Evolutionary conservation across 2,329 filamentous ascomycete genomes (phyloP).

Genomic region (Uncinocarpus reesii): DNA sequence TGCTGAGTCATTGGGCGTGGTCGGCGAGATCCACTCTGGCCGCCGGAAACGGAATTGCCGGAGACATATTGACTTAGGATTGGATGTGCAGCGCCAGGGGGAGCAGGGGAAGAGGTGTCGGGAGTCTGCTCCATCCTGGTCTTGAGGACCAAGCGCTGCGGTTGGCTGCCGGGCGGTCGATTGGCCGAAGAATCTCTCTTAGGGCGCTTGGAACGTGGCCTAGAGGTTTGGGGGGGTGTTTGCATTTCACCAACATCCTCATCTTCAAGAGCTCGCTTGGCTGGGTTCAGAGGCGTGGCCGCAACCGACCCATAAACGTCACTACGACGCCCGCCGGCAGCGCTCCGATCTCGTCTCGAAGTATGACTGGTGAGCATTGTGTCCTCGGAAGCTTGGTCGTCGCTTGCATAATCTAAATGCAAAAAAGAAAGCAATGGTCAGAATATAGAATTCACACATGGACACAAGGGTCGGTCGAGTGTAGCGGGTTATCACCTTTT

Average conservation of each 20-base stretch:
- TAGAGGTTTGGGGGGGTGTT: slow-evolving; percentile 29
- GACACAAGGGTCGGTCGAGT: too few species aligned
- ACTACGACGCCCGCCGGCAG: neutral
- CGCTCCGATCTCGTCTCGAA: neutral
- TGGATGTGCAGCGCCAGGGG: slow-evolving; percentile 34
- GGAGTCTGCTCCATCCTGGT: slow-evolving; percentile 37
- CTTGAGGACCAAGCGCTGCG: slow-evolving; percentile 34
- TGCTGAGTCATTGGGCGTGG: slow-evolving; percentile 42
- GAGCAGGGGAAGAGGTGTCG: slow-evolving; percentile 35
- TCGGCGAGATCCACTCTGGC: slow-evolving; percentile 29
- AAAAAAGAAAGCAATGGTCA: neutral
- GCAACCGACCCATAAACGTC: slow-evolving; percentile 25
- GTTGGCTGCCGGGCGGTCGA: slow-evolving; percentile 26
- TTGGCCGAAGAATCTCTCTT: slow-evolving; percentile 32
- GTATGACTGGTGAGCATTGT: neutral
- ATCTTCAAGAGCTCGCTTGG: slow-evolving; percentile 30
- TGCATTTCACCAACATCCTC: slow-evolving; percentile 27
- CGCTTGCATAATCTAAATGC: slow-evolving; percentile 22
- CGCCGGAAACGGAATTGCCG: slow-evolving; percentile 23
- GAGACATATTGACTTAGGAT: slow-evolving; percentile 34
- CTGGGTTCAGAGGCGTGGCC: slow-evolving; percentile 32
- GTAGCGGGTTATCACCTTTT: slow-evolving; percentile 27
- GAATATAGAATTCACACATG: too few species aligned
- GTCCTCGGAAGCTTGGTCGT: slow-evolving; percentile 28
- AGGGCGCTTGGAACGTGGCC: slow-evolving; percentile 32